Conservation (phyloP, 1,284 basidiomycete genomes). For the Cryptococcus amylolentus region DNA sequence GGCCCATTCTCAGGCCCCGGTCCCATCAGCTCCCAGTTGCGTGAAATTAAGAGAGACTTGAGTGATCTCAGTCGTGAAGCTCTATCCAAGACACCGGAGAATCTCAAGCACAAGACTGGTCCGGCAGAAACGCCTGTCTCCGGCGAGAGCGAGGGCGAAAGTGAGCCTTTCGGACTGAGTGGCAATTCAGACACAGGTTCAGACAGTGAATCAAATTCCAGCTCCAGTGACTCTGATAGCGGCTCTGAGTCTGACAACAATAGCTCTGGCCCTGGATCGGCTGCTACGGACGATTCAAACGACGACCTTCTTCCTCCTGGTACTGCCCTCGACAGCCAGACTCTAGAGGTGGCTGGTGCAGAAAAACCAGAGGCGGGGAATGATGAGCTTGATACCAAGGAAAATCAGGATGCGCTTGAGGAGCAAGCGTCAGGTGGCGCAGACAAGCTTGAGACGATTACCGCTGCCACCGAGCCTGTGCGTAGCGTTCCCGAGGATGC, state of each 20-base stretch:
- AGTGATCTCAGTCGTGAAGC: not conserved
- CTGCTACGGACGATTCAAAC: conserved; percentile 5
- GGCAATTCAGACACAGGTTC: not conserved
- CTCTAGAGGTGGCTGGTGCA: conserved; percentile 6
- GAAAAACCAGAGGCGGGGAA: not conserved
- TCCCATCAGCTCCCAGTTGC: not conserved
- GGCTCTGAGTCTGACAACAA: not conserved
- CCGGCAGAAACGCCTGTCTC: not conserved
- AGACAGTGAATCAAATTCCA: not conserved
- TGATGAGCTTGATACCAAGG: not conserved
- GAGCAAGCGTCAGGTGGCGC: not conserved
- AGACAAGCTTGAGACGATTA: no score
- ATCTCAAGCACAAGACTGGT: not conserved
- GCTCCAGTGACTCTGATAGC: not conserved
- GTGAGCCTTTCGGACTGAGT: not conserved
- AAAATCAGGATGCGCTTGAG: not conserved
- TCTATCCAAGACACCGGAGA: not conserved
- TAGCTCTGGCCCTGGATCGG: not conserved
- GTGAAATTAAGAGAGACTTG: not conserved
- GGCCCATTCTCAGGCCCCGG: not conserved
- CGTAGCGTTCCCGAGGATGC: no score
- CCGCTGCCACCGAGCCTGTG: no score
- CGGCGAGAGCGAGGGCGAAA: not conserved
- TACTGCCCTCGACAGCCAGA: conserved; percentile 13
- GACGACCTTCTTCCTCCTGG: conserved; percentile 9